Evolutionary conservation across 306 rosid species (phyloP).

Genomic region (Urtica urens): DNA sequence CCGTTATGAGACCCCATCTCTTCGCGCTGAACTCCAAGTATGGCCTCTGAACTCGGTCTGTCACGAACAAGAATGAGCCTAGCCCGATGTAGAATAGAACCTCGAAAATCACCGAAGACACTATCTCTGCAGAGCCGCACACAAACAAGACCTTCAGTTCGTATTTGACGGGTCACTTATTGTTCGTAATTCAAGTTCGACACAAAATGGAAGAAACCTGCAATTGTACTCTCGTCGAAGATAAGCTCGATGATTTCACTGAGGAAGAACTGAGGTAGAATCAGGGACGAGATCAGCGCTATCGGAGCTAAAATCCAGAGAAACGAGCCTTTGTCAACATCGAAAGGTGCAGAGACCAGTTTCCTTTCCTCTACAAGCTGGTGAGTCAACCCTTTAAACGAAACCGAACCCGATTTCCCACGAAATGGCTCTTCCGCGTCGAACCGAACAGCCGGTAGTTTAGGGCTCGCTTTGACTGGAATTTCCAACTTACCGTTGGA

Average conservation of each 20-base stretch:
- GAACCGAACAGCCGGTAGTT: constrained; percentile 9
- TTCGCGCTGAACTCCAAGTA: constrained; percentile 75
- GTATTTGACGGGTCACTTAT: no score
- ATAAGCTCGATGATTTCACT: constrained; percentile 33
- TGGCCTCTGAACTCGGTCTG: constrained; percentile 74
- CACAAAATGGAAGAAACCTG: constrained; percentile 36
- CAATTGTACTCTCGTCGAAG: constrained; percentile 38
- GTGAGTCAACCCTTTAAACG: constrained; percentile 68
- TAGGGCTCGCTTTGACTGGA: constrained; percentile 20
- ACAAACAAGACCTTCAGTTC: no score
- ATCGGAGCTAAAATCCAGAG: constrained; percentile 68
- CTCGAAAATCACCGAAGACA: constrained; percentile 43
- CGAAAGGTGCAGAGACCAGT: constrained; percentile 60
- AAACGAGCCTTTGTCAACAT: constrained; percentile 48
- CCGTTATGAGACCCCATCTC: constrained; percentile 94
- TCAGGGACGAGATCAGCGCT: constrained; percentile 50
- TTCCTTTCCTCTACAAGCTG: constrained; percentile 62
- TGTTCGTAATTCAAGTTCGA: neutral
- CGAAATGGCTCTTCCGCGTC: constrained; percentile 58
- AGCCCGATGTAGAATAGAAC: constrained; percentile 59
- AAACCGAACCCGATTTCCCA: constrained; percentile 79
- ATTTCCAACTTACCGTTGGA: constrained; percentile 34
- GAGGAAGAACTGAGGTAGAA: constrained; percentile 66
- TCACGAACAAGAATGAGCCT: constrained; percentile 49
- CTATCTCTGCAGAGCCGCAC: constrained; percentile 48